phyloP scores from a whole-genome alignment of 1,284 basidiomycete species.

The Neolentinus lepideus region DNA sequence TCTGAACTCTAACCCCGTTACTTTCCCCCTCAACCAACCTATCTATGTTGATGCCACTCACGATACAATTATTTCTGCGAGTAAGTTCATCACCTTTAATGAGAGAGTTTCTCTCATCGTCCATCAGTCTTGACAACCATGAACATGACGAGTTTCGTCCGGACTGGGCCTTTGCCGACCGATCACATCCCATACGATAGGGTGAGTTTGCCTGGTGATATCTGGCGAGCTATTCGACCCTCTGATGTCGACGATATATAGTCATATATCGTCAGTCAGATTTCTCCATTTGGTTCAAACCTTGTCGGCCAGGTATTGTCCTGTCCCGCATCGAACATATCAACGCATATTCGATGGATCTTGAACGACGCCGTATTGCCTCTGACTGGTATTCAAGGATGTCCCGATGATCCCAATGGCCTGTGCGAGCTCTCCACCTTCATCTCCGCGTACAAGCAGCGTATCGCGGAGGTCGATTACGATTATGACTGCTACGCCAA shows the following conservation, averaged over 20 bases:
- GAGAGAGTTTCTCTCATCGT: background rate
- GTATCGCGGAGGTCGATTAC: constrained; percentile 39
- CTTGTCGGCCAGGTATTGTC: constrained; percentile 56
- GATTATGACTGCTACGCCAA: constrained; percentile 35
- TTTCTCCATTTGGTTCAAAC: constrained; percentile 48
- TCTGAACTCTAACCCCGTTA: constrained; percentile 24
- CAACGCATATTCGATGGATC: constrained; percentile 45
- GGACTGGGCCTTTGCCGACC: constrained; percentile 46
- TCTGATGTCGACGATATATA: constrained; percentile 10
- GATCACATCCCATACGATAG: constrained; percentile 51
- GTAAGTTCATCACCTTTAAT: background rate
- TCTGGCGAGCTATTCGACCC: background rate
- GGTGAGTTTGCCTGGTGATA: constrained; percentile 16
- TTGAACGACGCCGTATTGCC: constrained; percentile 59
- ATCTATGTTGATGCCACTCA: constrained; percentile 53
- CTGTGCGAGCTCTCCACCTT: constrained; percentile 48
- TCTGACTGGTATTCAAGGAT: constrained; percentile 37
- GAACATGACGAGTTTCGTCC: background rate
- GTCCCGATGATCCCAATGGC: constrained; percentile 35
- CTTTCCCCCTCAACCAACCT: constrained; percentile 56
- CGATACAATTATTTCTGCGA: constrained; percentile 30
- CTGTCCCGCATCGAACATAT: constrained; percentile 28
- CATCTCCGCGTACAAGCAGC: constrained; percentile 35
- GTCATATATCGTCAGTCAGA: constrained; percentile 38
- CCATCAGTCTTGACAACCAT: background rate